phyloP scores from a whole-genome alignment of 768 basidiomycete species.

The Megacollybia marginata region DNA sequence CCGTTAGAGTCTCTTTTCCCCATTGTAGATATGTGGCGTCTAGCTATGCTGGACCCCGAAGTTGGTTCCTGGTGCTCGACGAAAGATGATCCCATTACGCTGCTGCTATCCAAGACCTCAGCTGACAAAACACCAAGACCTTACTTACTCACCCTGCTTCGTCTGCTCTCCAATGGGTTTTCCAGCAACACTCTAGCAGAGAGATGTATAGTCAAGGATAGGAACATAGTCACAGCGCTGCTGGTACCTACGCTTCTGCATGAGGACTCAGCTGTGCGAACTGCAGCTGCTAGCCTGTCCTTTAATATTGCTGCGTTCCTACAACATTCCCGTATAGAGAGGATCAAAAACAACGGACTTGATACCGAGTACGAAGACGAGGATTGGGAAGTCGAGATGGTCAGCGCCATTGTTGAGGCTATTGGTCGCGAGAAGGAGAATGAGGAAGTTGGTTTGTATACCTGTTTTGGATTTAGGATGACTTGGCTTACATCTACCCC shows the following conservation, averaged over 20 bases:
- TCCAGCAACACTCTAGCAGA: constrained; percentile 40
- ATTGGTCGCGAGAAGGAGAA: constrained; percentile 60
- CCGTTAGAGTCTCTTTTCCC: constrained; percentile 63
- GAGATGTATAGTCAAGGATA: constrained; percentile 23
- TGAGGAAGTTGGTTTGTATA: constrained; percentile 72
- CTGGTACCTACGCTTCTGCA: constrained; percentile 66
- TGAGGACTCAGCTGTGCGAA: constrained; percentile 58
- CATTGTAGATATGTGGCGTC: constrained; percentile 74
- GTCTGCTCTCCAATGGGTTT: constrained; percentile 65
- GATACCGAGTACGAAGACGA: constrained; percentile 46
- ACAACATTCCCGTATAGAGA: constrained; percentile 53
- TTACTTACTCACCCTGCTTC: constrained; percentile 57
- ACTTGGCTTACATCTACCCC: constrained; percentile 1
- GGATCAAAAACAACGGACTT: constrained; percentile 20
- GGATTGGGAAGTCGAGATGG: constrained; percentile 83
- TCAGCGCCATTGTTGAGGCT: constrained; percentile 79
- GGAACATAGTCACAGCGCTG: constrained; percentile 37
- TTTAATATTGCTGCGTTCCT: constrained; percentile 68
- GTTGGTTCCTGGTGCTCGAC: constrained; percentile 45
- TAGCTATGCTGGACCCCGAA: constrained; percentile 60
- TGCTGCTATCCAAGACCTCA: constrained; percentile 40
- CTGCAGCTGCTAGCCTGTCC: constrained; percentile 74
- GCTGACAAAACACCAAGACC: constrained; percentile 32
- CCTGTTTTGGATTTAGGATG: constrained; percentile 2
- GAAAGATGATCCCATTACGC: constrained; percentile 32